Conservation (phyloP, 768 basidiomycete genomes). For the Podaxis mareebaensis region DNA sequence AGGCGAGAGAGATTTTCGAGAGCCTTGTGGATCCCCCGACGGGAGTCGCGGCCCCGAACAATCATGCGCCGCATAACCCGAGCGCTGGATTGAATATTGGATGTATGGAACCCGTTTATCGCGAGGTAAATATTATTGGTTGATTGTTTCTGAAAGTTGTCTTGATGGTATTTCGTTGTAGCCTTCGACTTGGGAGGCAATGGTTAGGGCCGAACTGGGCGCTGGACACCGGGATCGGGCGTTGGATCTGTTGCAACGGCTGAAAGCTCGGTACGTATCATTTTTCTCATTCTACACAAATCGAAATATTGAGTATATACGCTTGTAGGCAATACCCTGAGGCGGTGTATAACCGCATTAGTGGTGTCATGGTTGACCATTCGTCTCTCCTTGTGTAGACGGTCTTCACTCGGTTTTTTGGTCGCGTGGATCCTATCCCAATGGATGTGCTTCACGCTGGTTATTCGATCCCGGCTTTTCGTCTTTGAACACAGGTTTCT, state of each 20-base stretch:
- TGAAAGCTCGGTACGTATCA: conserved; percentile 64
- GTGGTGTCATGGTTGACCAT: conserved; percentile 78
- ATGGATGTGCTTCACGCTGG: neutral
- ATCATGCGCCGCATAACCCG: conserved; percentile 76
- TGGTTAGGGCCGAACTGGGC: conserved; percentile 90
- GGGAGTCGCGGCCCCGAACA: conserved; percentile 86
- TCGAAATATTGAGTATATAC: neutral
- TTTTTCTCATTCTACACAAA: neutral
- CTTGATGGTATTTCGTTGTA: conserved; percentile 27
- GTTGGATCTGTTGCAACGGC: conserved; percentile 62
- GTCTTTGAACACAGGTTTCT: neutral
- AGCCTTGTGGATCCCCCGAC: conserved; percentile 73
- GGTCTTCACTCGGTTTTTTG: neutral
- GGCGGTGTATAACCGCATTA: conserved; percentile 77
- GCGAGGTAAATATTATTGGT: conserved; percentile 58
- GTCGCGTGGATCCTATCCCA: neutral
- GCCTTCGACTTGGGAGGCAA: conserved; percentile 94
- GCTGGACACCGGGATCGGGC: conserved; percentile 75
- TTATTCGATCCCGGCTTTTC: neutral
- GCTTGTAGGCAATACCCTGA: conserved; percentile 65
- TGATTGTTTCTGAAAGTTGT: neutral
- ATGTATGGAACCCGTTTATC: conserved; percentile 66
- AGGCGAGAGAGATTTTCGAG: conserved; percentile 80
- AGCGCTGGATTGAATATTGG: conserved; percentile 30
- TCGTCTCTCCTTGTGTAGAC: conserved; percentile 40